Evolutionary conservation across 106 monocot species (phyloP).

Genomic region (Chionographis japonica): DNA sequence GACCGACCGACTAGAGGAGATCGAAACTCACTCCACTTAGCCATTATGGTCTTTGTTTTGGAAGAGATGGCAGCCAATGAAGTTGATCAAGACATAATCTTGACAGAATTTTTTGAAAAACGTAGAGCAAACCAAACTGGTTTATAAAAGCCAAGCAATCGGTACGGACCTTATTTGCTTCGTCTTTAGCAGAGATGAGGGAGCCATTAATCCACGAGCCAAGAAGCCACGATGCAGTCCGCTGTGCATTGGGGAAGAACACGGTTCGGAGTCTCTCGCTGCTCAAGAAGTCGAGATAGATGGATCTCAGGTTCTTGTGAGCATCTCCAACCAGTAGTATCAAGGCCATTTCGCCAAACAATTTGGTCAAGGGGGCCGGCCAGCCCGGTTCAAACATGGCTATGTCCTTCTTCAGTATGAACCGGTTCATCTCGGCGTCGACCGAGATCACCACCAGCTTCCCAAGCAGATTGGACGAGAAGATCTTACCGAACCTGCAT

Average conservation of each 20-base stretch:
- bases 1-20: too few relatives aligned
- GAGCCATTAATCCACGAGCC: slow-evolving; percentile 17
- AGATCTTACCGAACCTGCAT: slow-evolving; percentile 46
- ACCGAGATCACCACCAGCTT: slow-evolving; percentile 26
- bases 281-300: slow-evolving; percentile 32
- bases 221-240: slow-evolving; percentile 13
- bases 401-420: slow-evolving; percentile 37
- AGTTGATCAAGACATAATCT: too few relatives aligned
- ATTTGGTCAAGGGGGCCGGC: slow-evolving; percentile 18
- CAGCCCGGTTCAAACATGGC: slow-evolving; percentile 25
- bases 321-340: slow-evolving; percentile 10
- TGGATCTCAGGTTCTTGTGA: slow-evolving; percentile 39
- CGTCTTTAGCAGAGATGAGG: slow-evolving; percentile 28
- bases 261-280: slow-evolving; percentile 9
- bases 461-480: slow-evolving; percentile 30
- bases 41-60: too few relatives aligned
- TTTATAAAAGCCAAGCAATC: too few relatives aligned
- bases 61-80: too few relatives aligned
- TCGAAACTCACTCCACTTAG: too few relatives aligned
- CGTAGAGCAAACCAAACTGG: too few relatives aligned
- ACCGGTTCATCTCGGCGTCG: slow-evolving; percentile 32
- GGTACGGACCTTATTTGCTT: slow-evolving; percentile 33
- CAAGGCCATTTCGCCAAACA: slow-evolving; percentile 24
- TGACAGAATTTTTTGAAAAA: too few relatives aligned
- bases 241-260: slow-evolving; percentile 29